Base-by-base conservation (phyloP, 1,139 yeast genomes). In the Lodderomyces theae region DNA sequence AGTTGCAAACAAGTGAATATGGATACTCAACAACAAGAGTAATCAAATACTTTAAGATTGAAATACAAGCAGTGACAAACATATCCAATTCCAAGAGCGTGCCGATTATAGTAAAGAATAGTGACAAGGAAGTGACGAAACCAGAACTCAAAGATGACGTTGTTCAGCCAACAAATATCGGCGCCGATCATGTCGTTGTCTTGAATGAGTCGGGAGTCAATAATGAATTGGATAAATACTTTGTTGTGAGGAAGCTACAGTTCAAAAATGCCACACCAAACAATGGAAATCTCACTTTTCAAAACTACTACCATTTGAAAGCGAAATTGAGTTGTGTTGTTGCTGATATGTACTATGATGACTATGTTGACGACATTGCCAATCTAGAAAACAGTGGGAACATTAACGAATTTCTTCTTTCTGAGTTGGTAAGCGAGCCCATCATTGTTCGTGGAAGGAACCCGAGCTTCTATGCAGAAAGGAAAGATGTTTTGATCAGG, bases 401-500 rank as follows among this genome's bases (percentile, higher is more conserved):
- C 31, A 56, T 60, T 23, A 69, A 68, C 47, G 74, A 69, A 43
- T 56, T 68, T 4, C 51, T 53, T 3, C 51, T 69, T 23, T 53
- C 57, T 38, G 74, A 69, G 42, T 46, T 70, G 23, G 54, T 52
- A 7, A 69, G 74, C 52, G 70, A 70, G 25, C 84, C 84, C 1
- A 75, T 80, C 5, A 77, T 79, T 24, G 86, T 80, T 3, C 60
- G 87, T 45, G 87, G 86, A 3, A 60, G 86, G 44, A 81, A 80
- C 50, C 86, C 87, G 3, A 69, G 79, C 21, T 81, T 81, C 50
- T 80, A 80, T 51, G 70, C 74, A 21, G 80, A 78, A 45, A 60
- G 81, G 43, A 74, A 75, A 35, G 82, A 79, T 51, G 58, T 78
- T 21, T 51, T 70, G 41, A 65, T 70, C 17, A 62, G 61, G 43